phyloP scores from a whole-genome alignment of 345 rosid species.

The Isatis tinctoria region DNA sequence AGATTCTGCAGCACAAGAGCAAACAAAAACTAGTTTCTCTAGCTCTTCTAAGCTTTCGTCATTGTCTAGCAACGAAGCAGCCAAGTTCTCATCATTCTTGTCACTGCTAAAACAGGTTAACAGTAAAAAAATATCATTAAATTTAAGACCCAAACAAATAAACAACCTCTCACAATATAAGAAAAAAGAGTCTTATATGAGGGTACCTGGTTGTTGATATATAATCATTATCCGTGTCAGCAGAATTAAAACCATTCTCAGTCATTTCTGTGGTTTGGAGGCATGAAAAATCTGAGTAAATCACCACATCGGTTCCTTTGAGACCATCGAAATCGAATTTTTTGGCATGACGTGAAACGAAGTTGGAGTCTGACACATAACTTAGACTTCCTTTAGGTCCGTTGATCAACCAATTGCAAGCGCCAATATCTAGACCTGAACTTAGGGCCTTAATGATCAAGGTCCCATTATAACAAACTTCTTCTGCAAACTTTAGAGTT shows the following conservation, averaged over 20 bases:
- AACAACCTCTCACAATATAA: background rate
- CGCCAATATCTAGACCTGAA: conserved; percentile 88
- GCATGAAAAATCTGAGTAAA: conserved; percentile 60
- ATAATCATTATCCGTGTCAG: conserved; percentile 9
- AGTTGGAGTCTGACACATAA: conserved; percentile 55
- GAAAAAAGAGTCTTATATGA: background rate
- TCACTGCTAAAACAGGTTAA: conserved; percentile 27
- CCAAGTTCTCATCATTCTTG: conserved; percentile 31
- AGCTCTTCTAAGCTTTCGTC: conserved; percentile 54
- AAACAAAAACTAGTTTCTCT: conserved; percentile 66
- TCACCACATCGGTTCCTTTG: conserved; percentile 46
- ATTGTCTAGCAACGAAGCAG: conserved; percentile 34
- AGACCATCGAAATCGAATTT: conserved; percentile 51
- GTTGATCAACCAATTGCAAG: conserved; percentile 73
- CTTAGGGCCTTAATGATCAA: conserved; percentile 64
- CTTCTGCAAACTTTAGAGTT: conserved; percentile 65
- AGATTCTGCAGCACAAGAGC: conserved; percentile 55
- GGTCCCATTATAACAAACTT: conserved; percentile 69
- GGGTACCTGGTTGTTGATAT: conserved; percentile 47
- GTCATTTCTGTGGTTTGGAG: conserved; percentile 31
- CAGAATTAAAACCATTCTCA: conserved; percentile 25
- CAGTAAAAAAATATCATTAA: background rate
- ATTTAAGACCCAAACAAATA: background rate
- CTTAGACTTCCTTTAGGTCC: conserved; percentile 51
- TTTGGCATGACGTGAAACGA: conserved; percentile 55